Evolutionary conservation across 805 yeast genomes (phyloP), one percentile per base, ranked within the genome.

Genomic region (Metschnikowia picachoensis): DNA sequence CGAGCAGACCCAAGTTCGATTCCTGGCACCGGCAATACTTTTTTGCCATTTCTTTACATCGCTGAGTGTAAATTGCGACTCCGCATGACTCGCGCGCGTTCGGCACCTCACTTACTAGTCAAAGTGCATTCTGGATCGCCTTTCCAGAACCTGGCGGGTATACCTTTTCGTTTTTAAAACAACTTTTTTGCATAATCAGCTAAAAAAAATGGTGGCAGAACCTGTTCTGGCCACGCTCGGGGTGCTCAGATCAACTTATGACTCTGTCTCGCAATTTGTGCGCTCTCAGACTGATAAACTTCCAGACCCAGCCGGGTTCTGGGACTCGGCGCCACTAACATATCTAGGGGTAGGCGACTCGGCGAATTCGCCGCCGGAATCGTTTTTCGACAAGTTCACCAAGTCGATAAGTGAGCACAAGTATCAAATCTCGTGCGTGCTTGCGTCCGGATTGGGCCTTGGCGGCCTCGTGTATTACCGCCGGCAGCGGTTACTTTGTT

Each of bases 1-100:
- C 73, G 76, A 67, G 56, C 65, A 62, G 60, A 71, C 75, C 74
- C 74, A 71, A 62, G 74, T 71, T 71, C 75, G 76, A 70, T 70
- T 71, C 75, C 74, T 70, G 76, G 74, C 71, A 65, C 70, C 74
- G 73, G 76, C 76, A 71, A 7, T 27, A 46, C 37, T 60, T 60
- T 61, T 57, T 50, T 34, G 12, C 27, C 37, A 20, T 3, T n/a
- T 16, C 17, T 5, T 32, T 15, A 4, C 35, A 12, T 13, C 35
- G 11, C 37, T 9, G 3, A 16, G 13, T 16, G 37, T 5, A 6
- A 20, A 14, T 4, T 20, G 25, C 25, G 25, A 16, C 37, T 27
- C 27, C 25, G 15, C 10, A 15, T 9, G n/a, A 9, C 37, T 11
- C 37, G 37, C 37, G 27, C 37, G 12, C 20, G 25, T 16, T 27